Evolutionary conservation across 768 basidiomycete genomes (phyloP), one percentile per base, ranked within the genome.

Genomic region (Collybia mongolica): DNA sequence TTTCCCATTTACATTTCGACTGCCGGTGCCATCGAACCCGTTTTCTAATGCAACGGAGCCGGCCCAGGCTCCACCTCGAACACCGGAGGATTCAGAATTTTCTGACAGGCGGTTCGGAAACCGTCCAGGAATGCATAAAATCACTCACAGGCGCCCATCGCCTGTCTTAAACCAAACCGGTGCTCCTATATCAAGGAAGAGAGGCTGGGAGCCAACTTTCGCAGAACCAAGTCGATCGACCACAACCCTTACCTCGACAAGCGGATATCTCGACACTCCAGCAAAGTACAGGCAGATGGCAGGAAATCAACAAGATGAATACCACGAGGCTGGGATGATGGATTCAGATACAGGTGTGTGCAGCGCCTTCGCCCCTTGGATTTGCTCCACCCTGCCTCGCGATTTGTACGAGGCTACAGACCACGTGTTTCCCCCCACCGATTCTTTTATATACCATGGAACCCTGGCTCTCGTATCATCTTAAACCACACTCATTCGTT

Each of bases 1-100:
- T 3, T 89, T 88, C 59, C 79, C 86, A 11, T 90, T 90, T 62
- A 87, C 86, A 44, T 90, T 90, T 72, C 79, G 65, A 14, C 74
- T 89, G 52, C 63, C 74, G 29, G 80, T 86, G 11, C 84, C 87
- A 4, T 65, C 73, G 20, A 89, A 88, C 59, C 88, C 88, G 7
- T 90, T 90, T 66, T 61, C 74, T 32, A 37, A 39, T 52, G 23
- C 52, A 44, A 43, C 54, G 36, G 48, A 40, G 49, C 42, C 56
- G 52, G 54, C 54, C 53, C 43, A 56, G 41, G 45, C 56, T 53
- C 54, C 55, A 47, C 57, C 59, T 48, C 42, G 53, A 37, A 55
- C 58, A 48, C 41, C 45, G 44, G 35, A 51, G 32, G 46, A 44
- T 39, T 48, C 28, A 56, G 46, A 32, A 11, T 32, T 6, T 32